phyloP scores from a whole-genome alignment of 2,329 filamentous ascomycete genomes.

The Pseudonectria foliicola region DNA sequence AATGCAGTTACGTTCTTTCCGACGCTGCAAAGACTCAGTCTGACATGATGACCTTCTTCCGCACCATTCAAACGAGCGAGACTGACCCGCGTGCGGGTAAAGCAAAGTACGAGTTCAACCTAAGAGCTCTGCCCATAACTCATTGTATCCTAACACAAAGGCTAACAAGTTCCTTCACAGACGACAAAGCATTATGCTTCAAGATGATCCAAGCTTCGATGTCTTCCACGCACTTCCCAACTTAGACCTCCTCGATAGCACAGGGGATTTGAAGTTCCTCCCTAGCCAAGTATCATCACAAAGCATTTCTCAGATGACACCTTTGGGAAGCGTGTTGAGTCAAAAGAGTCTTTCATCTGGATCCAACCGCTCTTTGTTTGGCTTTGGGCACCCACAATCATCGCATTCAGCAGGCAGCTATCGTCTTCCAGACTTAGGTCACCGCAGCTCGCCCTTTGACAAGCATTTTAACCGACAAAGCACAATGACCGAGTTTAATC shows the following conservation, averaged over 20 bases:
- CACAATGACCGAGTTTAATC: constrained; percentile 20
- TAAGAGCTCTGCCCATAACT: constrained; percentile 3
- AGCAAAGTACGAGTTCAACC: constrained; percentile 55
- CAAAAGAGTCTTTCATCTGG: constrained; percentile 24
- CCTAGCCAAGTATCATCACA: constrained; percentile 31
- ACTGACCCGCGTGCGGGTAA: constrained; percentile 67
- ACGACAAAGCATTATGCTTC: constrained; percentile 66
- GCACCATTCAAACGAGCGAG: constrained; percentile 43
- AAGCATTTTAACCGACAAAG: constrained; percentile 15
- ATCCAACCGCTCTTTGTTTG: constrained; percentile 19
- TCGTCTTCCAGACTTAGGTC: constrained; percentile 28
- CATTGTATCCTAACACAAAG: constrained; percentile 2
- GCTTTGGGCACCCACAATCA: constrained; percentile 28
- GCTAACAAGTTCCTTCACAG: constrained; percentile 37
- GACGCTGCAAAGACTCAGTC: constrained; percentile 72
- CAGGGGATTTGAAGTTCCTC: constrained; percentile 25
- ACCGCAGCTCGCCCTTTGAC: constrained; percentile 22
- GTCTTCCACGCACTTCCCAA: constrained; percentile 24
- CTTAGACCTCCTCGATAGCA: constrained; percentile 29
- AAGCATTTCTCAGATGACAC: constrained; percentile 40
- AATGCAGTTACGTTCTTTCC: constrained; percentile 76
- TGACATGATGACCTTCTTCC: constrained; percentile 63
- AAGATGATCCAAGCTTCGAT: constrained; percentile 74
- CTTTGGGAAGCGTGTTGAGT: constrained; percentile 20
- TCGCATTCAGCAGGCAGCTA: constrained; percentile 27